Evolutionary conservation across 2,329 filamentous ascomycete genomes (phyloP).

Genomic region (Hypoxylon sp.): DNA sequence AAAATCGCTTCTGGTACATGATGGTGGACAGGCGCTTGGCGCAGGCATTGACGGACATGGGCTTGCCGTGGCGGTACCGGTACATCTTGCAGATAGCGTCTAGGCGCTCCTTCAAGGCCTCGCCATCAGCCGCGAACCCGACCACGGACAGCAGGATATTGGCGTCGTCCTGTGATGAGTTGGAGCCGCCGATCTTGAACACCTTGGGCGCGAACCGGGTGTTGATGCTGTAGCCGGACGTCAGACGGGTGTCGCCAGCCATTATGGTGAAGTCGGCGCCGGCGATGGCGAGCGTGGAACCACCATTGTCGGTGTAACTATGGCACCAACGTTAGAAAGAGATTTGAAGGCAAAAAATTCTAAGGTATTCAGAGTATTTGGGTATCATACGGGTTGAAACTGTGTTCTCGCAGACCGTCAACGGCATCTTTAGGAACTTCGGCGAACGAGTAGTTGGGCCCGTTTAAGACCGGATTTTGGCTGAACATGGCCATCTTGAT

Average conservation of each 20-base stretch:
- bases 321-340: conserved; percentile 29
- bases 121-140: conserved; percentile 94
- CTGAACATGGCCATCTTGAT: conserved; percentile 75
- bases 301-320: conserved; percentile 98
- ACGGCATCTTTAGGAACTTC: conserved; percentile 67
- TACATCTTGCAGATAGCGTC: conserved; percentile 99
- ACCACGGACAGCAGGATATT: conserved; percentile 93
- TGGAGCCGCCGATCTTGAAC: conserved; percentile 95
- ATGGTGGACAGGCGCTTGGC: conserved; percentile 95
- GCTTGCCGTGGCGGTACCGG: conserved; percentile 96
- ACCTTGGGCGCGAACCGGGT: conserved; percentile 94
- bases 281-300: conserved; percentile 93
- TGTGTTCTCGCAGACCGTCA: conserved; percentile 76
- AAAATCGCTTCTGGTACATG: conserved; percentile 97
- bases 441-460: conserved; percentile 76
- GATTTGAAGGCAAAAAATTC: background rate
- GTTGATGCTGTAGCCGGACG: conserved; percentile 99
- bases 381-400: conserved; percentile 86
- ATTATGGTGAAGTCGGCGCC: conserved; percentile 96
- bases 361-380: background rate
- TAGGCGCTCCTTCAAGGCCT: conserved; percentile 91
- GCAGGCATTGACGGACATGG: conserved; percentile 93
- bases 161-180: conserved; percentile 84
- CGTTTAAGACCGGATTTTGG: conserved; percentile 76
- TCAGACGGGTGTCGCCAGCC: conserved; percentile 95